phyloP scores from a whole-genome alignment of 73 alveolate genomes.

The Tetrahymena thermophila region DNA sequence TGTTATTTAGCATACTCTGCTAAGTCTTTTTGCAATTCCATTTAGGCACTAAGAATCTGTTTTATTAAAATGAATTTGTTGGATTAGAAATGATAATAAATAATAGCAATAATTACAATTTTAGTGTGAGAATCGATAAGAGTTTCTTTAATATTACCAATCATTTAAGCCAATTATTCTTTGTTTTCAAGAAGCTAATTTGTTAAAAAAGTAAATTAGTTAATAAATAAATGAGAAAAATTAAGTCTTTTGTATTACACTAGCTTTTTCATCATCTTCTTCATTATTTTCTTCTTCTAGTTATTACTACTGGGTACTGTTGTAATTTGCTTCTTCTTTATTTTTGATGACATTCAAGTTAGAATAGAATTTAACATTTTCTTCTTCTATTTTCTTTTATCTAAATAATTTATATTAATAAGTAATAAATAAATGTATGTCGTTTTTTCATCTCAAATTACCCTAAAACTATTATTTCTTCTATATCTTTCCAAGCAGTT shows the following conservation, averaged over 20 bases:
- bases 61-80: neutral
- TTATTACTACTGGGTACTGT: neutral
- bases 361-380: neutral
- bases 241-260: neutral
- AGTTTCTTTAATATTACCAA: neutral
- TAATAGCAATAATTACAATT: neutral
- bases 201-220: neutral
- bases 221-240: too few relatives aligned
- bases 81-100: neutral
- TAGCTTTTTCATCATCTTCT: neutral
- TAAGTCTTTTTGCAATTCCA: neutral
- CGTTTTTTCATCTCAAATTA: neutral
- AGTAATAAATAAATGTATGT: neutral
- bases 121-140: neutral
- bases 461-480: neutral
- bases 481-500: neutral
- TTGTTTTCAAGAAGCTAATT: neutral
- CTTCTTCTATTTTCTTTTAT: neutral
- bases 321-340: neutral
- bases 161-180: neutral
- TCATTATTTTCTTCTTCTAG: neutral
- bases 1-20: neutral
- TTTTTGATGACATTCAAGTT: neutral
- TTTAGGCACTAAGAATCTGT: neutral
- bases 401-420: neutral